These are phyloP conservation scores for Debaryomyces nepalensis DNA, from an alignment of 1,139 yeast species.

Conservation along the genomic window DNA sequence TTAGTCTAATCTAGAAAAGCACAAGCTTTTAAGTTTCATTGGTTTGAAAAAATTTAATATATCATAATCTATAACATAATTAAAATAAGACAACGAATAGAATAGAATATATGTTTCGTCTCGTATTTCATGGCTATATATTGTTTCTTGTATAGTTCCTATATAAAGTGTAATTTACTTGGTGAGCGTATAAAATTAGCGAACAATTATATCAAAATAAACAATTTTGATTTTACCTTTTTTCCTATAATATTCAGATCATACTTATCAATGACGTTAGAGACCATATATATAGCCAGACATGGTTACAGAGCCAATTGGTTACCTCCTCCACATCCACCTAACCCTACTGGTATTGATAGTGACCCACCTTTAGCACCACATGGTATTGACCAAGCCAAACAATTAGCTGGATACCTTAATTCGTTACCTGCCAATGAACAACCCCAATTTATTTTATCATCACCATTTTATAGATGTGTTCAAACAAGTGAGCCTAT, in stretches of 20 bases:
- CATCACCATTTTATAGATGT: conserved; percentile 91
- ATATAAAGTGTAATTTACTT: no score
- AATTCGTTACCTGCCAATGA: conserved; percentile 42
- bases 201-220: conserved; percentile 1
- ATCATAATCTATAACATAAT: conserved; percentile 8
- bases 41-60: conserved; percentile 1
- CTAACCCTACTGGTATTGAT: conserved; percentile 78
- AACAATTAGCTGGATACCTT: conserved; percentile 64
- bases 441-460: conserved; percentile 63
- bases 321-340: conserved; percentile 77
- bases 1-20: conserved; percentile 55
- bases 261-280: conserved; percentile 42
- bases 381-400: conserved; percentile 81
- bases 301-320: conserved; percentile 86
- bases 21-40: conserved; percentile 1
- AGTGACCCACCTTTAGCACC: conserved; percentile 81
- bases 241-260: conserved; percentile 1
- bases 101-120: conserved; percentile 4
- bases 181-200: no score
- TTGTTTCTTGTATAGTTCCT: not conserved
- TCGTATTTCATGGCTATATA: not conserved
- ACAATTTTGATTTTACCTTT: conserved; percentile 2
- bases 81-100: conserved; percentile 7
- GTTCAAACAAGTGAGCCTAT: conserved; percentile 78
- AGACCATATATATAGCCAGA: conserved; percentile 55